Evolutionary conservation across 1,284 basidiomycete genomes (phyloP).

Genomic region (Blastosporella zonata): DNA sequence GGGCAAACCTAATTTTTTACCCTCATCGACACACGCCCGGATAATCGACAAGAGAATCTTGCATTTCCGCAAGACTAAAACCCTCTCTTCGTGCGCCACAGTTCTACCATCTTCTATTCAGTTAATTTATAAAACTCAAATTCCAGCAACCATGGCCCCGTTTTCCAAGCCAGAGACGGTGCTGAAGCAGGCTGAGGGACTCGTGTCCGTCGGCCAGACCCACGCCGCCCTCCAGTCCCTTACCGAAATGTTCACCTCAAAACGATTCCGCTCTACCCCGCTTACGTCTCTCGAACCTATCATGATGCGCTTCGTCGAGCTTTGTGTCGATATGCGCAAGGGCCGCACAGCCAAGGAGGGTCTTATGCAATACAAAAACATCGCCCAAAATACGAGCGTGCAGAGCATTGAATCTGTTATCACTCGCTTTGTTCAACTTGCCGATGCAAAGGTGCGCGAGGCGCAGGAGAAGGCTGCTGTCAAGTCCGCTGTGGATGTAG

Average conservation of each 20-base stretch:
- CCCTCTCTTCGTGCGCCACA: slow-evolving; percentile 8
- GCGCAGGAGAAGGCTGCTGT: slow-evolving; percentile 85
- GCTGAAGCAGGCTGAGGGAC: slow-evolving; percentile 88
- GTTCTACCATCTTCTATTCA: not conserved
- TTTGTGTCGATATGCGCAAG: slow-evolving; percentile 95
- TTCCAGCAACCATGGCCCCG: slow-evolving; percentile 64
- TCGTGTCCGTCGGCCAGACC: slow-evolving; percentile 87
- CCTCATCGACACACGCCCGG: slow-evolving; percentile 6
- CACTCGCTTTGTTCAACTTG: slow-evolving; percentile 83
- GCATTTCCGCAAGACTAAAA: slow-evolving; percentile 2
- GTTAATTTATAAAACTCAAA: not conserved
- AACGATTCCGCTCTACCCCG: slow-evolving; percentile 93
- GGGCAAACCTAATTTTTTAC: slow-evolving; percentile 19
- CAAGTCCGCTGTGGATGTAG: slow-evolving; percentile 72
- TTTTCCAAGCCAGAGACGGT: slow-evolving; percentile 91
- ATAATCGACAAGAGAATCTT: slow-evolving; percentile 9
- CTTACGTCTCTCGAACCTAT: slow-evolving; percentile 92
- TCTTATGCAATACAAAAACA: slow-evolving; percentile 95
- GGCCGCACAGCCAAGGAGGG: slow-evolving; percentile 94
- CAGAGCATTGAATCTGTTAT: slow-evolving; percentile 92
- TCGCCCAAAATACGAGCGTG: slow-evolving; percentile 91
- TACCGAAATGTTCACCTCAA: slow-evolving; percentile 90
- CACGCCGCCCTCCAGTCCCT: slow-evolving; percentile 87
- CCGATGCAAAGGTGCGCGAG: slow-evolving; percentile 85
- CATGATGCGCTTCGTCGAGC: slow-evolving; percentile 90